These are phyloP conservation scores for Microbotryum saponariae DNA, from an alignment of 1,284 basidiomycete genomes.

Conservation along the genomic window DNA sequence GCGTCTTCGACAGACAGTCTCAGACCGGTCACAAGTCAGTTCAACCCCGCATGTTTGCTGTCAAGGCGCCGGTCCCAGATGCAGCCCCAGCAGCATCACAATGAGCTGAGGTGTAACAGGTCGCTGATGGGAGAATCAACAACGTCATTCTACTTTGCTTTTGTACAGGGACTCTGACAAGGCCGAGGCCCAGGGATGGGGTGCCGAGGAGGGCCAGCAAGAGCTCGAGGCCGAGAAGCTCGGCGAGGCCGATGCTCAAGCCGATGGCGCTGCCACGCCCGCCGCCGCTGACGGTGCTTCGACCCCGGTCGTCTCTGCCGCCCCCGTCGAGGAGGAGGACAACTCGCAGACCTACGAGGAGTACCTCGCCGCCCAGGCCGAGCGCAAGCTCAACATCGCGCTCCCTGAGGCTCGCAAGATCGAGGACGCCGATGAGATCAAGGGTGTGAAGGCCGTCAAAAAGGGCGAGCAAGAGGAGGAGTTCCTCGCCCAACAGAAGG, in stretches of 20 bases:
- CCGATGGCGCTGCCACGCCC: slow-evolving; percentile 22
- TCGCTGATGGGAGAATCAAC: not conserved
- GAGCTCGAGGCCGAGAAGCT: slow-evolving; percentile 31
- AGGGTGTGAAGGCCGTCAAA: slow-evolving; percentile 20
- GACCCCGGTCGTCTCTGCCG: slow-evolving; percentile 29
- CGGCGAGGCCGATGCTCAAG: slow-evolving; percentile 30
- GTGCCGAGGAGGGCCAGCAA: slow-evolving; percentile 30
- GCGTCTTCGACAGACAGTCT: slow-evolving; percentile 31
- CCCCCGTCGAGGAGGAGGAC: slow-evolving; percentile 34
- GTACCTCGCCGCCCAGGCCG: slow-evolving; percentile 35
- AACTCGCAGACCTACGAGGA: slow-evolving; percentile 38
- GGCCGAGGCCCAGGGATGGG: slow-evolving; percentile 30
- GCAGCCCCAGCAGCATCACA: not conserved
- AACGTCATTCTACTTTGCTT: not conserved
- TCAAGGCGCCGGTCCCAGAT: no score
- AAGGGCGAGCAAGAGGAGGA: slow-evolving; percentile 27
- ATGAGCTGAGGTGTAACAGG: not conserved
- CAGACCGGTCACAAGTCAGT: slow-evolving; percentile 31
- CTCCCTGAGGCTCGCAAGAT: slow-evolving; percentile 34
- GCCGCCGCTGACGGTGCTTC: slow-evolving; percentile 15
- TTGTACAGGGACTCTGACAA: slow-evolving; percentile 28
- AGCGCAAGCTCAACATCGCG: slow-evolving; percentile 22
- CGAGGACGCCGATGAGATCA: slow-evolving; percentile 33
- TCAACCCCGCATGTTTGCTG: not conserved
- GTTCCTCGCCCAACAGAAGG: slow-evolving; percentile 22